Percentiles rank a stretch among this genome's conserved stretches.
Evolutionary conservation across 129 eudicot genomes (phyloP).

Genomic region (Flaveria sonorensis): DNA sequence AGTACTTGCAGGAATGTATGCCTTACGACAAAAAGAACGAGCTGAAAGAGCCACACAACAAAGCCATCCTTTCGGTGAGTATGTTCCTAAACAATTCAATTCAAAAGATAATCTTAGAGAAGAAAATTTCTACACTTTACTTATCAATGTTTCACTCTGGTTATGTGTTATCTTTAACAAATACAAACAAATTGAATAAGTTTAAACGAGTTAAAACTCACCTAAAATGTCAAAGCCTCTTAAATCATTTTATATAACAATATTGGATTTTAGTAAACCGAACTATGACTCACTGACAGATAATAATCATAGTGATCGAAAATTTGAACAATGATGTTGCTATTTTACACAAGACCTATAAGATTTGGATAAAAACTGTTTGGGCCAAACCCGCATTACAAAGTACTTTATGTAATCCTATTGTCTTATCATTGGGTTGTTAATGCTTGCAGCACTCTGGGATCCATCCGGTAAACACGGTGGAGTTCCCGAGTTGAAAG

Average conservation of each 20-base stretch:
- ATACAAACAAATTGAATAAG: no score
- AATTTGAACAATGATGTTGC: neutral
- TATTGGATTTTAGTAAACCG: no score
- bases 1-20: neutral
- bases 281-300: no score
- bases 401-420: neutral
- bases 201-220: no score
- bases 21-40: neutral
- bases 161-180: no score
- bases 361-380: neutral
- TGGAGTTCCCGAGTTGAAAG: slow-evolving; percentile 28
- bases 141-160: no score
- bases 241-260: neutral
- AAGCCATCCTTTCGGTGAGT: neutral
- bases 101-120: neutral
- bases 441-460: slow-evolving; percentile 53
- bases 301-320: no score
- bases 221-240: neutral
- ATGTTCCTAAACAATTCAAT: neutral
- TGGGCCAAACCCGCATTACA: neutral
- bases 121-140: no score
- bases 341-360: neutral
- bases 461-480: slow-evolving; percentile 41
- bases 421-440: neutral
- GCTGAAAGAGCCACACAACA: neutral